Percentiles rank a stretch among this genome's conserved stretches.
These are phyloP conservation scores for Gastroboletus turbinatus DNA, from an alignment of 1,284 basidiomycete species.

Conservation along the genomic window DNA sequence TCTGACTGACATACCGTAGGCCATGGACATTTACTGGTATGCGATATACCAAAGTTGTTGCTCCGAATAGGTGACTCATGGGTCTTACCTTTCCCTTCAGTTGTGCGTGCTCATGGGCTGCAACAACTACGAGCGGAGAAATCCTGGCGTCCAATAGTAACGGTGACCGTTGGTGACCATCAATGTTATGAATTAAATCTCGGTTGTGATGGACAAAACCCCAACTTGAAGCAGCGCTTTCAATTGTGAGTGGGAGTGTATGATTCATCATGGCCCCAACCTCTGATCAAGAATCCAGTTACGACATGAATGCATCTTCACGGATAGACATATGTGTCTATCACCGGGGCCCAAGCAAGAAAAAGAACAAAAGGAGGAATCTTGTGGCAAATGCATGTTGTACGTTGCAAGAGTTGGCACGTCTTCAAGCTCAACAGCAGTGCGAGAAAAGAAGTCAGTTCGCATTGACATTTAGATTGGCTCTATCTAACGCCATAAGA, in stretches of 20 bases:
- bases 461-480: neutral
- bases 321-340: slow-evolving; percentile 53
- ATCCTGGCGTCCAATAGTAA: slow-evolving; percentile 64
- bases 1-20: too few species aligned
- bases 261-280: neutral
- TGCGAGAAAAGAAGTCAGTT: slow-evolving; percentile 43
- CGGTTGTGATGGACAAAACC: slow-evolving; percentile 66
- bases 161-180: slow-evolving; percentile 50
- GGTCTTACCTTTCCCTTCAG: neutral
- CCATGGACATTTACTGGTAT: too few species aligned
- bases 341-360: slow-evolving; percentile 54
- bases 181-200: slow-evolving; percentile 53
- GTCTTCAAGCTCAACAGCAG: slow-evolving; percentile 40
- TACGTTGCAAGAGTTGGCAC: slow-evolving; percentile 51
- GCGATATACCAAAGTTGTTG: too few species aligned
- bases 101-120: slow-evolving; percentile 47
- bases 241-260: slow-evolving; percentile 41
- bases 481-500: slow-evolving; percentile 8
- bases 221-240: slow-evolving; percentile 56
- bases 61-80: too few species aligned
- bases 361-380: slow-evolving; percentile 53
- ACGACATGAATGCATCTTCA: slow-evolving; percentile 39
- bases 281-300: slow-evolving; percentile 33
- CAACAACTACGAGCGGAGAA: slow-evolving; percentile 47
- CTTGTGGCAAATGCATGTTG: slow-evolving; percentile 51